Conservation (phyloP, 257 asterid species). For the Mitragyna speciosa region DNA sequence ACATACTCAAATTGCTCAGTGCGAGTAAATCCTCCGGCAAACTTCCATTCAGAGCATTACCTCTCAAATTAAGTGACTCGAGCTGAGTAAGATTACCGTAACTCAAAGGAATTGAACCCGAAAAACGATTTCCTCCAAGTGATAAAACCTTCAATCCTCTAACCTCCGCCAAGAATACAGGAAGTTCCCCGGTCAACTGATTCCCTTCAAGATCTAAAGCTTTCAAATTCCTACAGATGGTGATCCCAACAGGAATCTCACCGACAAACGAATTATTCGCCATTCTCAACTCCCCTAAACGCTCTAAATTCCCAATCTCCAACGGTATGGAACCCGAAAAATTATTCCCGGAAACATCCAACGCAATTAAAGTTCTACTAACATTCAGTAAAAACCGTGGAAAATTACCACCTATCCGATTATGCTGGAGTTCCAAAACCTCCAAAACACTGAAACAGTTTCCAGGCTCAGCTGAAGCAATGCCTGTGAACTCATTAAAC, state of each 20-base stretch:
- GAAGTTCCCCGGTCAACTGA: conserved; percentile 44
- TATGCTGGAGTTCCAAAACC: conserved; percentile 52
- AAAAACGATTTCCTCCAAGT: conserved; percentile 53
- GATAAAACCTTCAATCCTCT: conserved; percentile 39
- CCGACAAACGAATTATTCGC: conserved; percentile 55
- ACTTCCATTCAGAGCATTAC: conserved; percentile 44
- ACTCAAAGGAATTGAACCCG: conserved; percentile 45
- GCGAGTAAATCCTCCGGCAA: conserved; percentile 46
- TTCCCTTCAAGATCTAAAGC: conserved; percentile 65
- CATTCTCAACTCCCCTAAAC: conserved; percentile 56
- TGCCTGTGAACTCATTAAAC: conserved; percentile 53
- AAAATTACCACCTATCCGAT: conserved; percentile 41
- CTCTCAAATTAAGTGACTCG: conserved; percentile 46
- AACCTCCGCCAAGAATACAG: conserved; percentile 38
- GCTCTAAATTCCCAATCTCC: conserved; percentile 45
- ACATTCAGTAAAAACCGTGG: conserved; percentile 39
- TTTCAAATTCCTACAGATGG: conserved; percentile 42
- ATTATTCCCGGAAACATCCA: conserved; percentile 61
- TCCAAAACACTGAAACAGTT: conserved; percentile 44
- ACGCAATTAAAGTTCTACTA: conserved; percentile 33
- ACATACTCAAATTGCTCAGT: conserved; percentile 49
- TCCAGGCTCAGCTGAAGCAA: conserved; percentile 27
- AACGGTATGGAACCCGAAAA: conserved; percentile 46
- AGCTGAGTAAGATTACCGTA: conserved; percentile 47
- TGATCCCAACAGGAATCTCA: conserved; percentile 43